Base-by-base conservation (phyloP, 306 rosid species). In the Acacia confusa region DNA sequence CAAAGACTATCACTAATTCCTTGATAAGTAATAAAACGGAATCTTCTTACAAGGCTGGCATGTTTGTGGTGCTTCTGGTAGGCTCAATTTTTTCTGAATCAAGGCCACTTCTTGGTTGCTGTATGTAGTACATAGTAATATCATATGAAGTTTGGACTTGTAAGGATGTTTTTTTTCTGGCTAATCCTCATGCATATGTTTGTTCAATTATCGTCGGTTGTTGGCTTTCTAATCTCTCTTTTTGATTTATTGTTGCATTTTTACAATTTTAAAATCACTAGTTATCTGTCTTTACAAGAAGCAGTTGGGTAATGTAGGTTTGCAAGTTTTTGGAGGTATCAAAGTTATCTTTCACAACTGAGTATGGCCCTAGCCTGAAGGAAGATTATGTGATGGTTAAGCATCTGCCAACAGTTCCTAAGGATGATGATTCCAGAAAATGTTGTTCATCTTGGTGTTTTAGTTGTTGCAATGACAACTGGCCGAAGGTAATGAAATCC, bases 271-370 rank as follows among this genome's bases (percentile, higher is more conserved):
- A 8, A 55, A 55, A 55, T 19, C 25, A 55, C 12, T n/a, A 55
- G 25, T 20, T 20, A 55, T 27, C 61, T n/a, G 27, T 55, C 61
- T 55, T 55, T 20, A 20, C 61, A 55, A 55, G 27, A 55, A 55
- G 27, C 61, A 20, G 94, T 98, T 52, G 60, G 58, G 60, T 17
- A 52, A 24, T 52, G 72, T 82, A 96, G 99, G 99, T 96, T 76
- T 96, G 98, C 94, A 93, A 87, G 94, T 96, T 96, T 80, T 88
- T 96, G 93, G 99, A 96, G 92, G 98, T 93, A 41, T 96, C 99
- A 6, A 91, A 80, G 85, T 83, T 96, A 83, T 96, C 99, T 82
- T 96, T 96, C 88, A 91, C 89, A 73, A 91, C 98, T 6, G 99
- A 96, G 86, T 96, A 93, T 82, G 99, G 99, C 75, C 94, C 98